Evolutionary conservation across 805 yeast genomes (phyloP).

Genomic region (Kluyveromyces lactis): DNA sequence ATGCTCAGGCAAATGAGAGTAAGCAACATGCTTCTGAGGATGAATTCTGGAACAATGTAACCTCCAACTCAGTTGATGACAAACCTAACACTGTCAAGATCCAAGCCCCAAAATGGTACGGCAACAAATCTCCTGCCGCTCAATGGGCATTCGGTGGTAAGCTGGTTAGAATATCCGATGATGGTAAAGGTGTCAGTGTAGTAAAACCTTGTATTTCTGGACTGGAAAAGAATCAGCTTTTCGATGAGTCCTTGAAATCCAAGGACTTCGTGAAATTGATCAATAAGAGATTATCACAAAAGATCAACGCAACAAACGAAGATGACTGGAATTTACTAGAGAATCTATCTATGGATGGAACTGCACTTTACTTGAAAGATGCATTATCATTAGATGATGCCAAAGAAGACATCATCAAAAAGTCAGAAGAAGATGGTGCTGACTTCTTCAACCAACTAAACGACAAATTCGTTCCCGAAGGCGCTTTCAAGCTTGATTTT

Average conservation of each 20-base stretch:
- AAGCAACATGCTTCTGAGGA: constrained; percentile 40
- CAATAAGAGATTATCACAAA: constrained; percentile 40
- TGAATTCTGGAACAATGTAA: constrained; percentile 79
- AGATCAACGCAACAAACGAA: constrained; percentile 34
- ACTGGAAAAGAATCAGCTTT: constrained; percentile 30
- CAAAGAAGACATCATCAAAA: constrained; percentile 8
- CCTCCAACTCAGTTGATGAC: constrained; percentile 59
- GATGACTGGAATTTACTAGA: constrained; percentile 62
- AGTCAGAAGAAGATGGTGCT: constrained; percentile 25
- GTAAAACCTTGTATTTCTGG: constrained; percentile 34
- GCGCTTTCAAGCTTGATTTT: constrained; percentile 41
- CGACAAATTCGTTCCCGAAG: constrained; percentile 39
- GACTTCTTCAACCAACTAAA: constrained; percentile 32
- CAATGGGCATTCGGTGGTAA: constrained; percentile 92
- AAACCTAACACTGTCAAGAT: constrained; percentile 55
- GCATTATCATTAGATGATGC: constrained; percentile 29
- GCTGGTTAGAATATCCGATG: constrained; percentile 47
- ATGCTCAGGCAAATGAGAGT: constrained; percentile 22
- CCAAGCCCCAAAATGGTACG: constrained; percentile 89
- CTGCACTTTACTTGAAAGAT: constrained; percentile 40
- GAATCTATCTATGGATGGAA: constrained; percentile 43
- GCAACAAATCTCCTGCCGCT: constrained; percentile 59
- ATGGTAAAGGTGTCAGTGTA: constrained; percentile 33
- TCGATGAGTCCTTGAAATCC: constrained; percentile 49
- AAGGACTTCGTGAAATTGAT: constrained; percentile 48